Percentiles rank a stretch among this genome's conserved stretches.
These are phyloP conservation scores for Peribolospora kevripleyi DNA, from an alignment of 768 basidiomycete species.

Conservation along the genomic window DNA sequence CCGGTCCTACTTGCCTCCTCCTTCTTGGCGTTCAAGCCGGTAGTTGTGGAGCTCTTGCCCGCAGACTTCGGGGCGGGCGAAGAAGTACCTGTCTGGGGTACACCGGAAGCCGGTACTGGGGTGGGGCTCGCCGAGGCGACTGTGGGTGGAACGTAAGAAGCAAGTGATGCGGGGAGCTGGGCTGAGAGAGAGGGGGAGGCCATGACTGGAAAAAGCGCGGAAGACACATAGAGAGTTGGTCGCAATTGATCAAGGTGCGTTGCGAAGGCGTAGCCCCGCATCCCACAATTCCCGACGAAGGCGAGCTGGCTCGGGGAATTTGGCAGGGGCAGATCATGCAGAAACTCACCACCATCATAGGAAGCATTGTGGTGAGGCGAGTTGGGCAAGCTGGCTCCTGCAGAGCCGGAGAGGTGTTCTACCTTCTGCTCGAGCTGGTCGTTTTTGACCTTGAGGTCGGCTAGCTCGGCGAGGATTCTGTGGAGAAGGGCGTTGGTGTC, in stretches of 20 bases:
- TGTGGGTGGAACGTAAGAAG: no score
- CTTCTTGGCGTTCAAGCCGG: background rate
- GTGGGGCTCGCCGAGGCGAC: no score
- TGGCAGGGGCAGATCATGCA: slow-evolving; percentile 4
- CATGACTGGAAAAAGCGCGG: no score
- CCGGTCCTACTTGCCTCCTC: no score
- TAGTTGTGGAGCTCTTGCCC: background rate
- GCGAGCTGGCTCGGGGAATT: slow-evolving; percentile 1
- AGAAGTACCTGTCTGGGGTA: background rate
- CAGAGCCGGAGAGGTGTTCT: background rate
- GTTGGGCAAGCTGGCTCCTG: background rate
- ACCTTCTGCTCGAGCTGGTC: slow-evolving; percentile 7
- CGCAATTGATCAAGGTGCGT: no score
- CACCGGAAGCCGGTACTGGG: no score
- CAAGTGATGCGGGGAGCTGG: no score
- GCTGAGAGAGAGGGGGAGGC: no score
- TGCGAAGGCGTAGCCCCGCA: no score
- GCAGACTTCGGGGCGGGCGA: background rate
- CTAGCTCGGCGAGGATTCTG: slow-evolving; percentile 10
- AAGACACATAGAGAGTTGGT: no score
- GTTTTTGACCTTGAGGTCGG: slow-evolving; percentile 7
- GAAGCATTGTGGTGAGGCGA: background rate
- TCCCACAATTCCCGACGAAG: background rate
- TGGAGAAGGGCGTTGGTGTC: slow-evolving; percentile 2
- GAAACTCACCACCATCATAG: background rate